Percentiles rank a stretch among this genome's conserved stretches.
Conservation (phyloP, 83 land plant genomes). For the Picea abies region DNA sequence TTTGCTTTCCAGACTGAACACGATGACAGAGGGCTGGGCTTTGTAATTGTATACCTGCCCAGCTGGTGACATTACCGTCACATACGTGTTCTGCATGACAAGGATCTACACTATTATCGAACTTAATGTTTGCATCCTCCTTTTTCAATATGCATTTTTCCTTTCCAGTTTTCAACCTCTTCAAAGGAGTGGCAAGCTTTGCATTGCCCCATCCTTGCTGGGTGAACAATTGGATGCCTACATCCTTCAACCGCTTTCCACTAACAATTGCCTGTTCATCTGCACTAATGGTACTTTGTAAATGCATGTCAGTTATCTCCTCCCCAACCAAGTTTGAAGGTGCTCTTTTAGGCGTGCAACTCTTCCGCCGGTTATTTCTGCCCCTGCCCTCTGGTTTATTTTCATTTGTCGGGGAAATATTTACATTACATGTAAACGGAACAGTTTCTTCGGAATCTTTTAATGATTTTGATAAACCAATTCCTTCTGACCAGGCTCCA, state of each 20-base stretch:
- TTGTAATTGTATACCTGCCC: neutral
- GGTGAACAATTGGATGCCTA: neutral
- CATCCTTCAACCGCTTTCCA: conserved; percentile 3
- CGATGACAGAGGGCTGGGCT: neutral
- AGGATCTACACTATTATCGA: neutral
- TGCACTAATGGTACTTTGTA: neutral
- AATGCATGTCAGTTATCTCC: neutral
- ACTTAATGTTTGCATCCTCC: neutral
- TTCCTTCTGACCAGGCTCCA: conserved; percentile 7
- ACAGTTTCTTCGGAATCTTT: neutral
- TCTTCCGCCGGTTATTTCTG: conserved; percentile 17
- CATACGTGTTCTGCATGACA: neutral
- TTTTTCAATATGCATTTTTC: neutral
- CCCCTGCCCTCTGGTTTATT: conserved; percentile 1
- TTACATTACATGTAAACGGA: neutral
- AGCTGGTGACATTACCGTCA: neutral
- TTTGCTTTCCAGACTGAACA: conserved; percentile 5
- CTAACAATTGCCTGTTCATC: conserved; percentile 1
- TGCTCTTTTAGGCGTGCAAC: conserved; percentile 4
- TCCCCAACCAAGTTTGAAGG: conserved; percentile 8
- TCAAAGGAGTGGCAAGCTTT: neutral
- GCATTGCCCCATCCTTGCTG: neutral
- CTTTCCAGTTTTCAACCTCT: conserved; percentile 6
- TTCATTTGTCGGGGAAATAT: neutral
- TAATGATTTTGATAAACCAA: neutral